These are phyloP conservation scores for Cupressus sempervirens DNA, from an alignment of 75 land plant genomes.

Conservation along the genomic window DNA sequence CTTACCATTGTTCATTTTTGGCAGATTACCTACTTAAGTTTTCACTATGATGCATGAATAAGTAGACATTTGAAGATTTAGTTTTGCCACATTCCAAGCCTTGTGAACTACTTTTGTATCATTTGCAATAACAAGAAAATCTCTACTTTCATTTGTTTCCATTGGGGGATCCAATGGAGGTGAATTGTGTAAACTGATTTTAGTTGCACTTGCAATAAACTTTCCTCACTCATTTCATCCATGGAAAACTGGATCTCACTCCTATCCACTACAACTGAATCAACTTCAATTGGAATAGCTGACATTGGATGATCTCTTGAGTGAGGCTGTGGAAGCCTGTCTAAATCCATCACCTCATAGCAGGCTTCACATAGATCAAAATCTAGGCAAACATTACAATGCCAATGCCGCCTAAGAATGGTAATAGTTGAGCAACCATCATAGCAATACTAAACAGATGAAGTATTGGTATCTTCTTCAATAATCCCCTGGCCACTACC, in stretches of 20 bases:
- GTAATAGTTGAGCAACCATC: slow-evolving; percentile 99
- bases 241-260: slow-evolving; percentile 75
- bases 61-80: no score
- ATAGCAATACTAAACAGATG: slow-evolving; percentile 97
- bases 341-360: slow-evolving; percentile 90
- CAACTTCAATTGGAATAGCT: slow-evolving; percentile 88
- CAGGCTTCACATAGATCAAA: slow-evolving; percentile 99
- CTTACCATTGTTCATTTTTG: no score
- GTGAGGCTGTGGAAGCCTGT: slow-evolving; percentile 88
- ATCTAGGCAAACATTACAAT: slow-evolving; percentile 97
- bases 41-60: no score
- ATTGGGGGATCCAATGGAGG: slow-evolving; percentile 42
- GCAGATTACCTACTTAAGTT: no score
- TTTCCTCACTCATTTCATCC: slow-evolving; percentile 80
- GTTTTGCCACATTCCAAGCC: no score
- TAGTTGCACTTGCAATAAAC: slow-evolving; percentile 47
- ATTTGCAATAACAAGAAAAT: slow-evolving; percentile 35
- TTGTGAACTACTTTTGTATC: slow-evolving; percentile 55
- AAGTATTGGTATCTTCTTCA: slow-evolving; percentile 86
- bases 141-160: slow-evolving; percentile 58
- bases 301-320: slow-evolving; percentile 98
- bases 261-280: slow-evolving; percentile 61
- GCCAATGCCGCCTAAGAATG: slow-evolving; percentile 88
- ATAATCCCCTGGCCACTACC: slow-evolving; percentile 74
- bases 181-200: slow-evolving; percentile 42